A percentile compares a stretch with the other conserved stretches of the same genome.
Conservation (phyloP, 441 rosid genomes). For the Capsella rubella region DNA sequence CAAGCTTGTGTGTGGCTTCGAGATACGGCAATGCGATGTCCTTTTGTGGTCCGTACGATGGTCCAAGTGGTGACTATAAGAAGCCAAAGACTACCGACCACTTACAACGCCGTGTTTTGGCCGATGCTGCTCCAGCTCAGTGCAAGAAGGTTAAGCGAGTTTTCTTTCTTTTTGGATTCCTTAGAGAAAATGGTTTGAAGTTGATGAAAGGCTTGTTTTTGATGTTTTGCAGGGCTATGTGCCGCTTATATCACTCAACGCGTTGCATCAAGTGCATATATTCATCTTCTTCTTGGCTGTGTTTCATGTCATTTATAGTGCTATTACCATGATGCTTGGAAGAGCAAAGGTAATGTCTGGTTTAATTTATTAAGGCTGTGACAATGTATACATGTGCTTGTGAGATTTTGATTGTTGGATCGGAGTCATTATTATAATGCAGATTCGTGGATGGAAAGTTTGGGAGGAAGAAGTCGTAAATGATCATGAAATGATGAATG, state of each 20-base stretch:
- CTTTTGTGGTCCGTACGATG: constrained; percentile 62
- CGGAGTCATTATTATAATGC: constrained; percentile 25
- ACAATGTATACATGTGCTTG: not conserved
- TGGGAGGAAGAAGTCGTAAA: constrained; percentile 67
- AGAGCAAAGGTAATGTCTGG: constrained; percentile 66
- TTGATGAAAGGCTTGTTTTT: constrained; percentile 2
- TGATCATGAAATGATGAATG: constrained; percentile 58
- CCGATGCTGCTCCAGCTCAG: constrained; percentile 38
- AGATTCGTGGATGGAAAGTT: constrained; percentile 92
- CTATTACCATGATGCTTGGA: constrained; percentile 84
- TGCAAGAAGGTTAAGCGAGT: constrained; percentile 36
- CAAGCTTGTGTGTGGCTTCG: constrained; percentile 66
- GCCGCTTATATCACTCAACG: constrained; percentile 77
- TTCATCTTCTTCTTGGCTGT: constrained; percentile 93
- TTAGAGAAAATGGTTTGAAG: not conserved
- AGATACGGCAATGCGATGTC: constrained; percentile 71
- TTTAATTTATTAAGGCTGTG: not conserved
- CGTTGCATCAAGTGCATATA: constrained; percentile 88
- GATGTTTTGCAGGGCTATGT: constrained; percentile 52
- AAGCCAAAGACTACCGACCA: constrained; percentile 29
- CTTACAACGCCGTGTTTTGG: constrained; percentile 61
- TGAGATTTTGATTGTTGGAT: constrained; percentile 5
- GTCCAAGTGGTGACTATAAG: constrained; percentile 30
- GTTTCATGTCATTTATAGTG: constrained; percentile 86
- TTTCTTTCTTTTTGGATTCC: not conserved